Evolutionary conservation across 257 asterid species (phyloP), one percentile per base, ranked within the genome.

Genomic region (Plantago major): DNA sequence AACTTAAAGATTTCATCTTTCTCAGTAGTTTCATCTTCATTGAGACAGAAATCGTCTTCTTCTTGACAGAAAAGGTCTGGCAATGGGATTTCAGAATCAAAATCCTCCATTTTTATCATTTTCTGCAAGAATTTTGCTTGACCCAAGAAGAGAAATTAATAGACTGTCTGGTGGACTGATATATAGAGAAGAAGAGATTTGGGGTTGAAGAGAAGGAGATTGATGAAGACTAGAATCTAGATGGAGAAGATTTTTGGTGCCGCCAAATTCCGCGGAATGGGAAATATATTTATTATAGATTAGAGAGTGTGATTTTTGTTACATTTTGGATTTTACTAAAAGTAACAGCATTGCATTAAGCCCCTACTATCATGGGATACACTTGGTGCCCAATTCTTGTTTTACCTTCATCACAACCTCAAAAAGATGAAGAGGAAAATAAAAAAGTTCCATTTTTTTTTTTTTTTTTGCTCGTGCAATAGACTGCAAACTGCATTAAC

Each of bases 1-100:
- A 49, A 43, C 37, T 56, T 56, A 47, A 67, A 69, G 49, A 46
- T 43, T 50, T 65, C 68, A 45, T 73, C 72, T 61, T 63, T 56
- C 50, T 55, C 18, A 4, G 8, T 7, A 7, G 8, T 33, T 33
- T 33, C 40, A 19, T 46, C 10, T 48, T 67, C 66, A 19, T 26
- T 15, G 44, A 81, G 65, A 50, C 66, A 63, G 22, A 81, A 58
- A n/a, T 62, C 77, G 30, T 72, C 74, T 67, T 84, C 91, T 46
- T 84, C 91, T 46, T 65, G 13, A 10, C 87, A 81, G 16, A 76
- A 51, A 46, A 81, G 90, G 58, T 53, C 48, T 7, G 81, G 66
- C 14, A 60, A 66, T 40, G 79, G 66, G 11, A 56, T 64, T 28
- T 76, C 66, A 62, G 54, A 43, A 18, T 54, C 63, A 58, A 56